Evolutionary conservation across 345 rosid genomes (phyloP).

Genomic region (Salix viminalis): DNA sequence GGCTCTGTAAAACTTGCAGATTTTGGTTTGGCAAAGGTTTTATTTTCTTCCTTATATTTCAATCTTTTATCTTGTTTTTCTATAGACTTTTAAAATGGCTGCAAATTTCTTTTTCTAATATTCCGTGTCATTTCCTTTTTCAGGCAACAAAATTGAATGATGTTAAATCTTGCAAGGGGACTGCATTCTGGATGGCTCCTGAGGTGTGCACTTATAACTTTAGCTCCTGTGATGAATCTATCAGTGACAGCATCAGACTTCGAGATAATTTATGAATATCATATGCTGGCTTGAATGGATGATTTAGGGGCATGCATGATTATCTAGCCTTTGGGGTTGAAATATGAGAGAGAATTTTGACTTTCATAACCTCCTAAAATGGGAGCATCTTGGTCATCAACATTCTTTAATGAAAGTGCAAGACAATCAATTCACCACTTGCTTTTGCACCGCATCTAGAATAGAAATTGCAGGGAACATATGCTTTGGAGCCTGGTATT

Average conservation of each 20-base stretch:
- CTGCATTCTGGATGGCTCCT: slow-evolving; percentile 98
- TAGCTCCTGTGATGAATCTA: not conserved
- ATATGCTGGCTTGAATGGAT: not conserved
- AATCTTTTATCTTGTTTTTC: not conserved
- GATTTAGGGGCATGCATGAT: not conserved
- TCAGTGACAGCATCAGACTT: not conserved
- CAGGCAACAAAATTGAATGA: slow-evolving; percentile 79
- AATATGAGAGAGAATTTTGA: not conserved
- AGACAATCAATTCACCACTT: not conserved
- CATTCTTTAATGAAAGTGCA: not conserved
- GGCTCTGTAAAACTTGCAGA: slow-evolving; percentile 92
- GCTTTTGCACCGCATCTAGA: not conserved
- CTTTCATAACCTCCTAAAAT: not conserved
- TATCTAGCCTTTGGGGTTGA: not conserved
- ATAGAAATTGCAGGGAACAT: not conserved
- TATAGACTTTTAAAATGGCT: not conserved
- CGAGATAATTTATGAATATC: too few relatives aligned
- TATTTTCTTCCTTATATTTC: not conserved
- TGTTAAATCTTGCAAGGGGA: slow-evolving; percentile 77
- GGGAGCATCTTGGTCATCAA: not conserved
- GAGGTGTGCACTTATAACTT: slow-evolving; percentile 51
- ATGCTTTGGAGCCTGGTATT: not conserved
- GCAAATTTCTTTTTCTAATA: slow-evolving; percentile 9
- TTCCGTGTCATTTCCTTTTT: slow-evolving; percentile 11
- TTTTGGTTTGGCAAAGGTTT: slow-evolving; percentile 96